These are phyloP conservation scores for Melanogaster broomeanus DNA, from an alignment of 768 basidiomycete genomes.

Conservation along the genomic window DNA sequence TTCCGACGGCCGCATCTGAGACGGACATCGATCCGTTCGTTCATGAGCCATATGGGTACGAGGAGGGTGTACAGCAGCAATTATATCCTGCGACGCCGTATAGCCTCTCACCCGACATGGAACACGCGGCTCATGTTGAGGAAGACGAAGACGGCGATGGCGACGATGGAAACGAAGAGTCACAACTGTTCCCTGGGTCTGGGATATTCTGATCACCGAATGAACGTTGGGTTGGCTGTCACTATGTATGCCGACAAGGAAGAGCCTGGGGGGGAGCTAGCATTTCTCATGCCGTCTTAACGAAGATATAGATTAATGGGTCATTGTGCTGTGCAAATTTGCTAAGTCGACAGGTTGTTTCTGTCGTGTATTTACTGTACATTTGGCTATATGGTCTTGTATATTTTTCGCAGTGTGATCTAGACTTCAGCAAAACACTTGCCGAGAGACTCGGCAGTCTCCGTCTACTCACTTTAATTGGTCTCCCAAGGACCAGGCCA, in stretches of 20 bases:
- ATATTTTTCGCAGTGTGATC: no score
- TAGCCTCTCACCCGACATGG: constrained; percentile 27
- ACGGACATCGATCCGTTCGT: constrained; percentile 37
- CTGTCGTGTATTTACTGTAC: constrained; percentile 25
- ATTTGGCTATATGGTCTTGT: constrained; percentile 4
- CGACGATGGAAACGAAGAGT: constrained; percentile 30
- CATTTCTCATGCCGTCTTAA: background rate
- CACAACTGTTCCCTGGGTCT: constrained; percentile 45
- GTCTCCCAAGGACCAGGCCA: no score
- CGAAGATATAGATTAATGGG: constrained; percentile 15
- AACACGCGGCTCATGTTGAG: constrained; percentile 5
- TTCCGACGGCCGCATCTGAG: constrained; percentile 24
- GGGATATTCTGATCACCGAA: constrained; percentile 37
- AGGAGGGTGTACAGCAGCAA: constrained; percentile 16
- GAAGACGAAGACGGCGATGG: constrained; percentile 22
- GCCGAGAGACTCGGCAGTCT: no score
- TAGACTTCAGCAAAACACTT: no score
- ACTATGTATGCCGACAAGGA: no score
- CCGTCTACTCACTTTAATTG: no score
- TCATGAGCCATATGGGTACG: constrained; percentile 26
- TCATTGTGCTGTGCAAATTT: constrained; percentile 6
- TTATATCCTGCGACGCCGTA: constrained; percentile 22
- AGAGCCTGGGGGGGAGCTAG: background rate
- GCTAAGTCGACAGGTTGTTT: constrained; percentile 8
- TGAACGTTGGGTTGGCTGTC: background rate